Evolutionary conservation across 257 asterid genomes (phyloP).

Genomic region (Voacanga thouarsii): DNA sequence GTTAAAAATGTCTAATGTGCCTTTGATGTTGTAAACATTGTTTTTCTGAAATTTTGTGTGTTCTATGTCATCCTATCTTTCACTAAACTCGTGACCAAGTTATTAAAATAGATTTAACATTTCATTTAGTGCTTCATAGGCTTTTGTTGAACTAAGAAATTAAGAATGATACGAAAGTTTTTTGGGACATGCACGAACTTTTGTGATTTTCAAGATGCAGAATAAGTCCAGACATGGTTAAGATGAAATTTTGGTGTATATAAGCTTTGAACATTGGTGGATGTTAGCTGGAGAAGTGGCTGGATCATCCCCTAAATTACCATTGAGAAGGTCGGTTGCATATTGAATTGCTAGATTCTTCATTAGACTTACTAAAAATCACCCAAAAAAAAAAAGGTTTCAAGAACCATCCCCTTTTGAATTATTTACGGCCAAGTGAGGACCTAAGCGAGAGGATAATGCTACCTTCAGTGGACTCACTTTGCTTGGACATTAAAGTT

Average conservation of each 20-base stretch:
- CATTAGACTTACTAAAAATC: neutral
- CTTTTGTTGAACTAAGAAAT: neutral
- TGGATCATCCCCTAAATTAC: neutral
- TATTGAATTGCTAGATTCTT: neutral
- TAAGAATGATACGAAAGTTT: neutral
- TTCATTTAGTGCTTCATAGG: neutral
- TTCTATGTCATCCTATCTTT: neutral
- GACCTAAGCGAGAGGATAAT: neutral
- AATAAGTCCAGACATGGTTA: neutral
- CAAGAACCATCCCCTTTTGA: neutral
- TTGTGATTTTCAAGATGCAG: slow-evolving; percentile 1
- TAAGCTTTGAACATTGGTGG: neutral
- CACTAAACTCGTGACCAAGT: neutral
- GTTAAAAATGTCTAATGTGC: neutral
- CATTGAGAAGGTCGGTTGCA: neutral
- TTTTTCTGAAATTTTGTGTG: neutral
- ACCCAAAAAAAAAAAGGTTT: neutral
- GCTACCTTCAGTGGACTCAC: neutral
- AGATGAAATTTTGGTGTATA: neutral
- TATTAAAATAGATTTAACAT: neutral
- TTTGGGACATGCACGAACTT: neutral
- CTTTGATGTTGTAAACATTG: neutral
- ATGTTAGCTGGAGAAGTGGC: neutral
- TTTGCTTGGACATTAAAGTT: neutral
- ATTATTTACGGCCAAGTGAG: neutral